Base-by-base conservation (phyloP, 345 rosid species). In the Salix arbutifolia region DNA sequence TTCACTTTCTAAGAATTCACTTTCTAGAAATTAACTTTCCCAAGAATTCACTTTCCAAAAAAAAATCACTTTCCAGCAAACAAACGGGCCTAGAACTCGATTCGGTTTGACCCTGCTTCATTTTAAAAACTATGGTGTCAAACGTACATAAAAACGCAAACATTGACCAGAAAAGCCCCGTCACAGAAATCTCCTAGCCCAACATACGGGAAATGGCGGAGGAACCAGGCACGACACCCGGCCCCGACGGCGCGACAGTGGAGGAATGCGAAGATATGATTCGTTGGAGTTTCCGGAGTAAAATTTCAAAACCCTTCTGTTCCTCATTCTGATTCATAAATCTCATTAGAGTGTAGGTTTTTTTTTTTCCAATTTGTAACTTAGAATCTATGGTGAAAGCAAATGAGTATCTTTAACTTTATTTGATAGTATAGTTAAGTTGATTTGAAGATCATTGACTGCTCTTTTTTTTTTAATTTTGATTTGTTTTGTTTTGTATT, bases 251-350 rank as follows among this genome's bases (percentile, higher is more conserved):
- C 65, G 10, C 46, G 9, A 73, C 89, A 0, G 21, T 75, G 2
- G 72, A 88, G 74, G 86, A 86, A 79, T 87, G 90, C 77, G 66
- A 77, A 64, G 72, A 83, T 37, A 86, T 86, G 89, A 89, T 89
- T 74, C 87, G 74, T 17, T 62, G 74, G 82, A 89, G 92, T 73
- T 83, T 90, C 52, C 84, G 83, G 80, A 83, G 94, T 89, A 87
- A 76, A n/a, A 33, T 53, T 30, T 52, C 23, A 18, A 10, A 38
- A 50, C 33, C 17, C 14, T 53, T 8, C 53, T 68, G 3, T 66
- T 38, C 30, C 33, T 23, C 35, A 33, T 6, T 56, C 33, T 17
- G 8, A 33, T 69, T 65, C 68, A 68, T 19, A 10, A 5, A 26
- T 37, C 19, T 40, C 30, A 38, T 62, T 9, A 56, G 70, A 83